Conservation (phyloP, 306 rosid genomes). For the Fragaria nilgerrensis region DNA sequence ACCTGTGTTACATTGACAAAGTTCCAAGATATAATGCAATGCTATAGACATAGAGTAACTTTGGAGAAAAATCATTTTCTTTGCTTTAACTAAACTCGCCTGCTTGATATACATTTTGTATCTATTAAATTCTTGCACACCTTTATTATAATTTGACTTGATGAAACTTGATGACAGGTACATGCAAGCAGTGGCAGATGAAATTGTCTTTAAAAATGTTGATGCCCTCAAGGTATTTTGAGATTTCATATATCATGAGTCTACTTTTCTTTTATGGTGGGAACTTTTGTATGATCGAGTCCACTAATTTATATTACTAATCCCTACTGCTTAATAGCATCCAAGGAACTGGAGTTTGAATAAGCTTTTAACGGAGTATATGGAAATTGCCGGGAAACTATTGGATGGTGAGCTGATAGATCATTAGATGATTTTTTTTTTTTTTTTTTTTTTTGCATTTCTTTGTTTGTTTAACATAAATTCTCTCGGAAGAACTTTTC, state of each 20-base stretch:
- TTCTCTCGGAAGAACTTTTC: slow-evolving; percentile 31
- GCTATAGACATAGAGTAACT: not conserved
- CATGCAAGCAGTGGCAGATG: slow-evolving; percentile 98
- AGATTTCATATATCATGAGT: not conserved
- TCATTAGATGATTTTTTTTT: not conserved
- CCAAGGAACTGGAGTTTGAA: slow-evolving; percentile 78
- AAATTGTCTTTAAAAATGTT: slow-evolving; percentile 65
- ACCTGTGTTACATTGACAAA: not conserved
- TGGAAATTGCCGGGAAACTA: slow-evolving; percentile 61
- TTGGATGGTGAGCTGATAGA: slow-evolving; percentile 63
- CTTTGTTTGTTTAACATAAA: slow-evolving; percentile 23
- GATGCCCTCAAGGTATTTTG: slow-evolving; percentile 64
- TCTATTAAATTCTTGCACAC: not conserved
- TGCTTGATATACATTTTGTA: not conserved
- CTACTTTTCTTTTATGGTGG: not conserved
- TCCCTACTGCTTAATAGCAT: slow-evolving; percentile 53
- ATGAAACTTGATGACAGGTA: slow-evolving; percentile 53
- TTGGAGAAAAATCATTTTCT: not conserved
- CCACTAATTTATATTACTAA: slow-evolving; percentile 27
- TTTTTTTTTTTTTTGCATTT: slow-evolving; percentile 21
- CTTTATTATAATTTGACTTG: not conserved
- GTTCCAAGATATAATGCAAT: not conserved
- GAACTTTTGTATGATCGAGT: slow-evolving; percentile 15
- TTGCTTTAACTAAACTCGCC: not conserved
- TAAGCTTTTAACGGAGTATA: slow-evolving; percentile 73